Base-by-base conservation (phyloP, 2,329 filamentous ascomycete genomes). In the Fonsecaea monophora region DNA sequence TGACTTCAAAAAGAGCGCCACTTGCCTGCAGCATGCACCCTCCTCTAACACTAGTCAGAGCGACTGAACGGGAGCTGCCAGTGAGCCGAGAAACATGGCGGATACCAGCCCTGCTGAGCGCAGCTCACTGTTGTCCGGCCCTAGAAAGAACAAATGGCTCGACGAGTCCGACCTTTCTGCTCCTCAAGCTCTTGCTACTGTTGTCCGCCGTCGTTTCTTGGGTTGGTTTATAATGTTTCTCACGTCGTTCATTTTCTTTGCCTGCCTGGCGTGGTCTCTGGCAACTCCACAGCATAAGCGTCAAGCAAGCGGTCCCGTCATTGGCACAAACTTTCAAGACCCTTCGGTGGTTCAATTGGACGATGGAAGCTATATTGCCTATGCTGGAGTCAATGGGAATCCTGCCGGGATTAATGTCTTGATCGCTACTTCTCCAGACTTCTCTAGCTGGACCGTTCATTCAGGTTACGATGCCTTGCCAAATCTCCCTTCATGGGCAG, bases 391-490 rank as follows among this genome's bases (percentile, higher is more conserved):
- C n/a, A 68, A 64, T 58, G 57, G 53, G 34, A 68, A 68, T 35
- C 65, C 65, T 18, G 65, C 81, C 50, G 81, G 79, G 56, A 77
- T 79, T n/a, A 78, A 85, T 62, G 78, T 89, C 9, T 86, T 87
- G 70, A 80, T 85, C 4, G 86, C 87, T 1, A 78, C 72, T 2
- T 84, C 84, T 2, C 66, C 76, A 1, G 80, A 83, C 54, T 82
- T 86, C 56, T 73, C 77, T 8, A 79, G 79, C 5, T 81, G 83
- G 73, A 84, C 80, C 74, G 76, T 82, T 6, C 78, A 82, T 25
- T 77, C 82, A 48, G 78, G 83, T 65, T 75, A 79, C 13, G 85
- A 89, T 60, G 82, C 83, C 2, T 77, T 89, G n/a, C 84, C 85
- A 0, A 73, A 77, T 13, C 73, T 82, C 3, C 81, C 81, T 3